Base-by-base conservation (phyloP, 352 stramenopile species). In the Pythium dissimile region DNA sequence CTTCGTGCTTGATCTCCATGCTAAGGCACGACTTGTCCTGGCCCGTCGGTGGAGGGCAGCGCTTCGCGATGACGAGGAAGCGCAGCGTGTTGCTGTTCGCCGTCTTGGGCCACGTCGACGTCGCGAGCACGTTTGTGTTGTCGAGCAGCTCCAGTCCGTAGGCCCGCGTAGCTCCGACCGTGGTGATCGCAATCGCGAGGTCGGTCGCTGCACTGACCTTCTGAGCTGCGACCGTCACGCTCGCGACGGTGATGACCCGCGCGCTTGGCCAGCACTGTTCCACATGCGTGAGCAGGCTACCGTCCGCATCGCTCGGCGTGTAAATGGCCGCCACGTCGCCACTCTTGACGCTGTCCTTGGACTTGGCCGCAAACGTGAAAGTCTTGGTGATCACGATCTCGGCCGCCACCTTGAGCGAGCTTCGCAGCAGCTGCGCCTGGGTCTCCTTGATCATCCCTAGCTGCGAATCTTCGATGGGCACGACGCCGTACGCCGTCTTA, bases 381-480 rank as follows among this genome's bases (percentile, higher is more conserved):
- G 68, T 69, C 37, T 86, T 81, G 16, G 72, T 67, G 10, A 92
- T 51, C 5, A 91, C 62, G 44, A 92, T 83, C 54, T 94, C 84
- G 11, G 80, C 84, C 9, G 78, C 80, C 13, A 92, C 77, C 57
- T 92, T 89, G 31, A 94, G 70, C n/a, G 80, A 79, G 51, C 76
- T 84, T 27, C 59, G 71, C 61, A 92, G 64, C 37, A 92, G 52
- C 46, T 82, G 80, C 11, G 79, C 73, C 59, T 96, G 86, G 3
- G 86, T 94, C 47, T 93, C 84, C 66, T 96, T 96, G 52, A 88
- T 75, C 73, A 95, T 95, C 26, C 86, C 86, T 13, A 80, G 49
- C 44, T 75, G 75, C n/a, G 85, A 91, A 50, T 94, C 84, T 55
- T 96, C 85, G 39, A 96, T 88, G 7, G 85, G 85, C 16, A 95